phyloP scores from a whole-genome alignment of 495 filamentous ascomycete species.

The Oleoguttula mirabilis region DNA sequence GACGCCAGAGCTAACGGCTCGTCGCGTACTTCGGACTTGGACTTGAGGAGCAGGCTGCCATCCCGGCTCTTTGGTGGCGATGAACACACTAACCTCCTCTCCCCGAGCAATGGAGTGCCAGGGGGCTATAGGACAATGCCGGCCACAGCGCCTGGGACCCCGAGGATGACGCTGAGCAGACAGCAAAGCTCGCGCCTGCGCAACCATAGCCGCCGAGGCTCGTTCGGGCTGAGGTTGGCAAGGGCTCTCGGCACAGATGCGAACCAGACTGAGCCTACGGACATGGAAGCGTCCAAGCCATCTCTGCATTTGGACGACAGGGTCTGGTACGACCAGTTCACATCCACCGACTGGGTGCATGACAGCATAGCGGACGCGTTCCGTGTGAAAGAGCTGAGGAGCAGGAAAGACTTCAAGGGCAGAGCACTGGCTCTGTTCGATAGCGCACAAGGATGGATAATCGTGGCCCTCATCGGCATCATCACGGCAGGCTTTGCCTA shows the following conservation, averaged over 20 bases:
- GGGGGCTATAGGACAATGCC: constrained; percentile 24
- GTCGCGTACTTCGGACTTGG: constrained; percentile 23
- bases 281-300: constrained; percentile 21
- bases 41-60: constrained; percentile 20
- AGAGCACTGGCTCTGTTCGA: constrained; percentile 67
- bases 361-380: constrained; percentile 93
- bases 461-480: constrained; percentile 83
- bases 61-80: constrained; percentile 15
- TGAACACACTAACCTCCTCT: constrained; percentile 24
- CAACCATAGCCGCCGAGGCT: constrained; percentile 24
- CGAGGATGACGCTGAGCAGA: constrained; percentile 20
- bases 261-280: constrained; percentile 6
- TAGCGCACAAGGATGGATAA: constrained; percentile 84
- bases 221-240: constrained; percentile 27
- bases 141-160: constrained; percentile 24
- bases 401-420: constrained; percentile 72
- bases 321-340: constrained; percentile 98
- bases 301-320: constrained; percentile 53
- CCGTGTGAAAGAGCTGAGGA: constrained; percentile 69
- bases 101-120: constrained; percentile 6
- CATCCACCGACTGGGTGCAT: constrained; percentile 96
- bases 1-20: constrained; percentile 14
- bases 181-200: constrained; percentile 20
- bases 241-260: constrained; percentile 23
- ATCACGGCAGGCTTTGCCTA: constrained; percentile 80